A percentile compares a stretch with the other conserved stretches of the same genome.
Evolutionary conservation across 768 basidiomycete species (phyloP).

Genomic region (Lepiota venenata): DNA sequence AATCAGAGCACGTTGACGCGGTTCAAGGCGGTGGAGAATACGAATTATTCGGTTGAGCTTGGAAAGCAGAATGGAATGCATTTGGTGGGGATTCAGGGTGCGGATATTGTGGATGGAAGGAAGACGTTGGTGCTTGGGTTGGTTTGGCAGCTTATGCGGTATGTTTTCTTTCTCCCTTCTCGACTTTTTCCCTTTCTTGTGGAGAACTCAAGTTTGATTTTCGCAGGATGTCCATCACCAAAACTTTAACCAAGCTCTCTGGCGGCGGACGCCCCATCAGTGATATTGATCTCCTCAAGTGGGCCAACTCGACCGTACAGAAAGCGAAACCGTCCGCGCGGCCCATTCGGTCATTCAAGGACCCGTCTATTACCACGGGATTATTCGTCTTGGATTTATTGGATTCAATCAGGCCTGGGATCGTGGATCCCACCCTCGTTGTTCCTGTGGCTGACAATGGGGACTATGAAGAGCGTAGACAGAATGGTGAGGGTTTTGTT

Average conservation of each 20-base stretch:
- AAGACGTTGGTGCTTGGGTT: conserved; percentile 93
- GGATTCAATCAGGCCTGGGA: conserved; percentile 88
- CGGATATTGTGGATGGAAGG: conserved; percentile 93
- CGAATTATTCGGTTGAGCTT: conserved; percentile 93
- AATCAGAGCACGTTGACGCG: conserved; percentile 84
- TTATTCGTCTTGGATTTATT: conserved; percentile 92
- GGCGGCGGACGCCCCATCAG: conserved; percentile 80
- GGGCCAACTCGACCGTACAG: conserved; percentile 92
- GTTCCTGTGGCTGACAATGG: conserved; percentile 56
- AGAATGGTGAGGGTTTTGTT: conserved; percentile 67
- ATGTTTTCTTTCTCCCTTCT: conserved; percentile 20
- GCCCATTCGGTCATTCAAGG: conserved; percentile 90
- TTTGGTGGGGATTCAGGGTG: conserved; percentile 95
- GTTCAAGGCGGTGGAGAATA: conserved; percentile 98
- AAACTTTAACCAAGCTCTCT: conserved; percentile 79
- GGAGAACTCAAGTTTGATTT: background rate
- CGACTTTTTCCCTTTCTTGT: background rate
- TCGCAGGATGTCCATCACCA: conserved; percentile 77
- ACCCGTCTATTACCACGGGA: conserved; percentile 83
- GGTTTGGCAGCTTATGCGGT: conserved; percentile 98
- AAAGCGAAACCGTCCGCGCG: conserved; percentile 54
- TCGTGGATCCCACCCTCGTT: conserved; percentile 87
- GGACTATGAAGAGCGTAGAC: conserved; percentile 82
- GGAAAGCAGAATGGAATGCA: conserved; percentile 93
- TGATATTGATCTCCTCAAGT: conserved; percentile 92